Conservation (phyloP, 2,329 filamentous ascomycete species). For the Talaromyces sp. region DNA sequence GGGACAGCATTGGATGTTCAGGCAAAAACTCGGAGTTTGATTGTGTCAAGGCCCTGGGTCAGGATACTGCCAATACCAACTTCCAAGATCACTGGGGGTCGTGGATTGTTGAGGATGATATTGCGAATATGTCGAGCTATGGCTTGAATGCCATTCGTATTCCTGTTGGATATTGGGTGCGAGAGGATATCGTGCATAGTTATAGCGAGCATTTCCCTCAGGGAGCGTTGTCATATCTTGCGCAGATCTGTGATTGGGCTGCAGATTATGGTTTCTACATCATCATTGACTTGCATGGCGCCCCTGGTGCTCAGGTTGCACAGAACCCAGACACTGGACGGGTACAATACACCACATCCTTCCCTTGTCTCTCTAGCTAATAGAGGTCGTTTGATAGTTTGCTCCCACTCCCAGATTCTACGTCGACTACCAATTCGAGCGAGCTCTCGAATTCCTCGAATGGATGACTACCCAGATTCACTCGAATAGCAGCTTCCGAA, state of each 20-base stretch:
- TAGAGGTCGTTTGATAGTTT: conserved; percentile 24
- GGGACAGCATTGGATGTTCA: conserved; percentile 49
- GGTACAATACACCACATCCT: conserved; percentile 19
- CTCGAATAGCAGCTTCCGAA: conserved; percentile 46
- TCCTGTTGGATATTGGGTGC: conserved; percentile 56
- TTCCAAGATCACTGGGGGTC: conserved; percentile 52
- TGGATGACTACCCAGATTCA: conserved; percentile 56
- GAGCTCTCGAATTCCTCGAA: conserved; percentile 54
- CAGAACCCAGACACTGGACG: conserved; percentile 49
- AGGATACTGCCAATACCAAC: conserved; percentile 44
- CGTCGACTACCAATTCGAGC: conserved; percentile 54
- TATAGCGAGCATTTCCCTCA: conserved; percentile 51
- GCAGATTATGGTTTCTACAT: conserved; percentile 51
- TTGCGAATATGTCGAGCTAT: conserved; percentile 48
- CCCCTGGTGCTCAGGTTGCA: conserved; percentile 48
- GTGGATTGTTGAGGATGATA: conserved; percentile 50
- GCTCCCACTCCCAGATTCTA: conserved; percentile 52
- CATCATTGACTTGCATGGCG: conserved; percentile 54
- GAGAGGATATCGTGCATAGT: conserved; percentile 48
- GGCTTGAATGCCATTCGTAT: conserved; percentile 55
- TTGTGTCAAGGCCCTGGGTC: conserved; percentile 50
- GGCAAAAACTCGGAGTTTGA: conserved; percentile 51
- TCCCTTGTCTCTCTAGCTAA: not conserved
- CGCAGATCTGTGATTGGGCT: conserved; percentile 48
- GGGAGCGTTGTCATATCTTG: conserved; percentile 48